These are phyloP conservation scores for Triglochin maritima DNA, from an alignment of 106 monocot species.

Conservation along the genomic window DNA sequence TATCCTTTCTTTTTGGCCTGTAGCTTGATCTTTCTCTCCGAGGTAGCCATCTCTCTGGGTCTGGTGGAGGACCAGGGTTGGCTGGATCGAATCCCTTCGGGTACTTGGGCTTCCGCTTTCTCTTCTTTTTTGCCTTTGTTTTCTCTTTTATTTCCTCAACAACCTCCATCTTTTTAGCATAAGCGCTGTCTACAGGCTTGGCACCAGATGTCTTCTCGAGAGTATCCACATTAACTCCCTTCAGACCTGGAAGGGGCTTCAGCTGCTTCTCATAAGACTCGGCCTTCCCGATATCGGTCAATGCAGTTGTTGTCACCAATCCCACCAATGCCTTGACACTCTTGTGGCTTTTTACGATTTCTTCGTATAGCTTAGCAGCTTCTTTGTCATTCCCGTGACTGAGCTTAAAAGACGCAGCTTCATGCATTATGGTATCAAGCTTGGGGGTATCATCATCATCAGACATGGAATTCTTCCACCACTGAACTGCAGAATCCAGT, in stretches of 20 bases:
- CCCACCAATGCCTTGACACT: slow-evolving; percentile 44
- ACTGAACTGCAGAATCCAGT: slow-evolving; percentile 52
- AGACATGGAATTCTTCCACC: slow-evolving; percentile 81
- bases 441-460: slow-evolving; percentile 32
- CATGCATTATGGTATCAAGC: slow-evolving; percentile 49
- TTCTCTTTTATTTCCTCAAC: slow-evolving; percentile 55
- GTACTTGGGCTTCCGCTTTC: slow-evolving; percentile 82
- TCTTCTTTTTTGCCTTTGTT: slow-evolving; percentile 60
- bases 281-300: slow-evolving; percentile 65
- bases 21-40: slow-evolving; percentile 88
- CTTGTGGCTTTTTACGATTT: slow-evolving; percentile 29
- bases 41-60: slow-evolving; percentile 95
- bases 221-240: slow-evolving; percentile 50
- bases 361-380: slow-evolving; percentile 46
- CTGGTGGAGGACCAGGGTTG: slow-evolving; percentile 88
- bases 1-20: slow-evolving; percentile 88
- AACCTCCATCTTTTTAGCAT: slow-evolving; percentile 29
- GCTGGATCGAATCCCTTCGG: slow-evolving; percentile 92
- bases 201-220: slow-evolving; percentile 84
- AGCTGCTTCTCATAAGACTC: slow-evolving; percentile 70
- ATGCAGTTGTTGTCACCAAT: slow-evolving; percentile 36
- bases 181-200: slow-evolving; percentile 40
- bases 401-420: slow-evolving; percentile 59
- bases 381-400: slow-evolving; percentile 39
- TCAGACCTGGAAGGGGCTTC: slow-evolving; percentile 51